Conservation (phyloP, 306 rosid genomes). For the Ceratonia siliqua region DNA sequence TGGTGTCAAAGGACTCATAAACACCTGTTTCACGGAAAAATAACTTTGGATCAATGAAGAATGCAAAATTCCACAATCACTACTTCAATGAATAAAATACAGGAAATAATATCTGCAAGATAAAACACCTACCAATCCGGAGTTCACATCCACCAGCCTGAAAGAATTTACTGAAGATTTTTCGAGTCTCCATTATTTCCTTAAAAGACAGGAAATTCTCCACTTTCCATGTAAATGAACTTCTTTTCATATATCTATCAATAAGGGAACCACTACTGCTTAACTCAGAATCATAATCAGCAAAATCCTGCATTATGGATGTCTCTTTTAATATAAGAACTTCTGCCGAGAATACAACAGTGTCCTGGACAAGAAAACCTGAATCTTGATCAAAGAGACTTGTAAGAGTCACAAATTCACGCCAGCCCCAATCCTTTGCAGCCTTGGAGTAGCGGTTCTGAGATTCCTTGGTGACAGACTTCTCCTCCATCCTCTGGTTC, state of each 20-base stretch:
- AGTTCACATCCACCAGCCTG: slow-evolving; percentile 99
- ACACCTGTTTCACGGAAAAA: slow-evolving; percentile 64
- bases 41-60: slow-evolving; percentile 27
- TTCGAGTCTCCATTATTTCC: slow-evolving; percentile 99
- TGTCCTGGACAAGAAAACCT: slow-evolving; percentile 93
- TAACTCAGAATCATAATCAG: slow-evolving; percentile 64
- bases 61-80: slow-evolving; percentile 31
- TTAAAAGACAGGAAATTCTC: slow-evolving; percentile 94
- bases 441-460: slow-evolving; percentile 99
- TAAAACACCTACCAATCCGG: slow-evolving; percentile 80
- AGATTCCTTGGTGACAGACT: slow-evolving; percentile 98
- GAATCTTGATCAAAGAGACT: slow-evolving; percentile 99
- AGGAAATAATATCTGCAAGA: slow-evolving; percentile 10
- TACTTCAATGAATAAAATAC: slow-evolving; percentile 23
- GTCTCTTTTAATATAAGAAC: slow-evolving; percentile 97
- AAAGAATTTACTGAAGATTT: slow-evolving; percentile 98
- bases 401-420: slow-evolving; percentile 99
- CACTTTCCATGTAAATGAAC: slow-evolving; percentile 99
- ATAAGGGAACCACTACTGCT: slow-evolving; percentile 48
- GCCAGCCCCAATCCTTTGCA: slow-evolving; percentile 99
- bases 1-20: slow-evolving; percentile 96
- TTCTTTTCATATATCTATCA: slow-evolving; percentile 59
- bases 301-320: slow-evolving; percentile 81
- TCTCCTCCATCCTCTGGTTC: slow-evolving; percentile 88
- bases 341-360: slow-evolving; percentile 96